These are phyloP conservation scores for Boletus rufocinnamomeus DNA, from an alignment of 768 basidiomycete genomes.

Conservation along the genomic window DNA sequence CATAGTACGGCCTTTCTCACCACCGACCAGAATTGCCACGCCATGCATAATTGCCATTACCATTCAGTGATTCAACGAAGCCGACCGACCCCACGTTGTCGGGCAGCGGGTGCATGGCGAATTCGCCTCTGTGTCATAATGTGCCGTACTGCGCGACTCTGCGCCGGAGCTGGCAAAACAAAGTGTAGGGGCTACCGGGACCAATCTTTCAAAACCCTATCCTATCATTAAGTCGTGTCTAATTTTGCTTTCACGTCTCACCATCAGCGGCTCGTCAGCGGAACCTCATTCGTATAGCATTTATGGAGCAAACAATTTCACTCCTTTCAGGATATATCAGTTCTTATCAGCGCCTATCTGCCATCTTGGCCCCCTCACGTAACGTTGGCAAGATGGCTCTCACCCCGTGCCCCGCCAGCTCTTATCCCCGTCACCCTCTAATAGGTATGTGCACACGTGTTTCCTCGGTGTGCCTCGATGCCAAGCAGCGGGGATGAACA, in stretches of 20 bases:
- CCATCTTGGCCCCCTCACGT: conserved; percentile 21
- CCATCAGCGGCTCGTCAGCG: neutral
- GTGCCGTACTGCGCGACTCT: too few species aligned
- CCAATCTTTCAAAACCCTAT: neutral
- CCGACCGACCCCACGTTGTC: neutral
- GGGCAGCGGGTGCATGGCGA: neutral
- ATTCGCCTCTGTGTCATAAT: neutral
- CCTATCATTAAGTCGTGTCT: neutral
- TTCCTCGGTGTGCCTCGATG: conserved; percentile 12
- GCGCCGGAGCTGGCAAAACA: conserved; percentile 5
- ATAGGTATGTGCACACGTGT: conserved; percentile 27
- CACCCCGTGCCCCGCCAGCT: conserved; percentile 17
- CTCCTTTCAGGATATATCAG: conserved; percentile 8
- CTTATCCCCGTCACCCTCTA: conserved; percentile 13
- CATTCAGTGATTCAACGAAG: neutral
- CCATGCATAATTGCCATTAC: neutral
- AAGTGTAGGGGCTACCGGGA: neutral
- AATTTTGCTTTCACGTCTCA: conserved; percentile 1
- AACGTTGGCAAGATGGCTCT: conserved; percentile 19
- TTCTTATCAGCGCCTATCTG: conserved; percentile 15
- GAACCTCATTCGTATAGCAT: neutral
- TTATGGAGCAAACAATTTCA: neutral
- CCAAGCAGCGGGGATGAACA: conserved; percentile 21
- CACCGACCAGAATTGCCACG: neutral
- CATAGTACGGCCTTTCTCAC: neutral